phyloP scores from a whole-genome alignment of 2,329 filamentous ascomycete species.

The Ophiostoma sp. region DNA sequence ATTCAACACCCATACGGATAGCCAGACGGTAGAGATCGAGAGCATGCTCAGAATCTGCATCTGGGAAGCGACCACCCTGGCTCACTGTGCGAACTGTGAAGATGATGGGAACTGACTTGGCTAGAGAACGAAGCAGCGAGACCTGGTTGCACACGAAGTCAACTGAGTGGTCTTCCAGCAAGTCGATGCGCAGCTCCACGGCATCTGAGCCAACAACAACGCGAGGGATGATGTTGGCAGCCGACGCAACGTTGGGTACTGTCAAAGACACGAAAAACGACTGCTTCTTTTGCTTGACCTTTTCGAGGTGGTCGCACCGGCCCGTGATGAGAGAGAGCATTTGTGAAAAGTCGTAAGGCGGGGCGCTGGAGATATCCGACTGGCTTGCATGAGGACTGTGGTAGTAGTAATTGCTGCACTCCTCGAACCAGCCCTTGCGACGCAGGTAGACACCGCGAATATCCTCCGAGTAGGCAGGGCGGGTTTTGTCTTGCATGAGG shows the following conservation, averaged over 20 bases:
- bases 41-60: constrained; percentile 65
- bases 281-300: constrained; percentile 58
- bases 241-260: constrained; percentile 63
- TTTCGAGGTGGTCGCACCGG: constrained; percentile 48
- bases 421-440: constrained; percentile 80
- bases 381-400: constrained; percentile 64
- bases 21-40: constrained; percentile 71
- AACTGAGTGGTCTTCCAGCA: constrained; percentile 67
- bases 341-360: constrained; percentile 63
- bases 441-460: constrained; percentile 87
- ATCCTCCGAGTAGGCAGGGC: constrained; percentile 87
- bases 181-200: constrained; percentile 87
- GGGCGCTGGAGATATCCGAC: constrained; percentile 33
- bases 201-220: constrained; percentile 84
- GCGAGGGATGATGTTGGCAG: constrained; percentile 59
- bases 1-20: constrained; percentile 80
- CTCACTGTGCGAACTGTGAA: constrained; percentile 83
- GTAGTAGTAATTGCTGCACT: constrained; percentile 93
- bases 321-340: constrained; percentile 69
- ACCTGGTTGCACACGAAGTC: constrained; percentile 81
- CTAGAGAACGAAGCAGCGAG: constrained; percentile 66
- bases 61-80: constrained; percentile 85
- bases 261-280: constrained; percentile 95
- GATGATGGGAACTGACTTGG: constrained; percentile 60
- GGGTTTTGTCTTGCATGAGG: constrained; percentile 78